phyloP scores from a whole-genome alignment of 257 asterid species.

The Ocimum tenuiflorum region DNA sequence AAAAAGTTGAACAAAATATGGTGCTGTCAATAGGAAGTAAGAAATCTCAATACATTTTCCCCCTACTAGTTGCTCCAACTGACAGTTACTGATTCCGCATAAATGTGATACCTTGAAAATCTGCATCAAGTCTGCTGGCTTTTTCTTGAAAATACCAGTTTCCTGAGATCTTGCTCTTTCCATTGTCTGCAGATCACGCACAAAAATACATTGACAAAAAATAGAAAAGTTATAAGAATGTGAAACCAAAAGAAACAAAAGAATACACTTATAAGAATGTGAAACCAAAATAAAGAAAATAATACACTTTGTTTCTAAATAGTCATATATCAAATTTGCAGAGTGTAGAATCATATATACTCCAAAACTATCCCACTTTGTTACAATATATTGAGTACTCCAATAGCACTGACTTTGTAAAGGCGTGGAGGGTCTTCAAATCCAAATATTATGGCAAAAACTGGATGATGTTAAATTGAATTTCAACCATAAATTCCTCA shows the following conservation, averaged over 20 bases:
- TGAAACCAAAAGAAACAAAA: conserved; percentile 1
- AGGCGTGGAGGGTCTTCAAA: conserved; percentile 13
- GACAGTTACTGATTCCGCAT: conserved; percentile 5
- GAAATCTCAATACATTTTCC: conserved; percentile 8
- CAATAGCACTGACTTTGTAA: conserved; percentile 4
- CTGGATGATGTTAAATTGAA: neutral
- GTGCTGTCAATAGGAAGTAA: conserved; percentile 1
- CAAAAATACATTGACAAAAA: neutral
- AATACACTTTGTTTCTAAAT: neutral
- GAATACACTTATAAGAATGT: neutral
- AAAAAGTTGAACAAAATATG: neutral
- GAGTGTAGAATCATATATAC: neutral
- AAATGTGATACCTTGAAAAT: conserved; percentile 63
- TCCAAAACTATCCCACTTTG: conserved; percentile 5
- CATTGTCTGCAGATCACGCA: conserved; percentile 58
- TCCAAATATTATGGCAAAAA: neutral
- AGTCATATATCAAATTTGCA: neutral
- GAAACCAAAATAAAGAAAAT: conserved; percentile 2
- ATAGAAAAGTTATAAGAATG: neutral
- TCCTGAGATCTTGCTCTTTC: conserved; percentile 86
- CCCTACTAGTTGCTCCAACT: neutral
- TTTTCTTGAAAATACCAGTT: conserved; percentile 73
- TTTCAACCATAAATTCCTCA: neutral
- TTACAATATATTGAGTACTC: neutral
- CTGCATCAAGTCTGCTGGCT: conserved; percentile 83